These are phyloP conservation scores for Agaricus blazei DNA, from an alignment of 768 basidiomycete genomes.

Conservation along the genomic window DNA sequence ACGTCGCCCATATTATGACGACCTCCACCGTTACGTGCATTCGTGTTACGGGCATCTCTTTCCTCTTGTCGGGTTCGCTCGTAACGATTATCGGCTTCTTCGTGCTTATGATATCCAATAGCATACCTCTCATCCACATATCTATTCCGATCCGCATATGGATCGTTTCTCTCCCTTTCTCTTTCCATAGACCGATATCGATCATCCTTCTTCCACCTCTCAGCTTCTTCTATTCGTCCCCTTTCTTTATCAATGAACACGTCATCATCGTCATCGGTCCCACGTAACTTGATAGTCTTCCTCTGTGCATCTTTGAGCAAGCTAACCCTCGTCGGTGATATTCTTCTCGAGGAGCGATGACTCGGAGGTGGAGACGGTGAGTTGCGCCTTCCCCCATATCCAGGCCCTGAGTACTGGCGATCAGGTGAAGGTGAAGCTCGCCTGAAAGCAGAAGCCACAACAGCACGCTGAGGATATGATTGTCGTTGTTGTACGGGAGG, in stretches of 20 bases:
- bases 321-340: slow-evolving; percentile 2
- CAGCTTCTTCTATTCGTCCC: slow-evolving; percentile 10
- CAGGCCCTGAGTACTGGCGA: neutral
- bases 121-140: slow-evolving; percentile 11
- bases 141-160: slow-evolving; percentile 13
- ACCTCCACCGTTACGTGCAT: slow-evolving; percentile 1
- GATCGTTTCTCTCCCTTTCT: slow-evolving; percentile 11
- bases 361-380: slow-evolving; percentile 1
- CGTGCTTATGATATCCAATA: neutral
- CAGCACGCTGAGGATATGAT: slow-evolving; percentile 2
- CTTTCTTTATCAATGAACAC: slow-evolving; percentile 5
- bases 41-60: slow-evolving; percentile 1
- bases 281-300: slow-evolving; percentile 1
- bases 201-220: slow-evolving; percentile 15
- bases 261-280: slow-evolving; percentile 2
- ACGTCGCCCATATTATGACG: neutral
- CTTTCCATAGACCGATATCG: neutral
- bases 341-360: neutral
- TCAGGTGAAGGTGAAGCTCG: slow-evolving; percentile 4
- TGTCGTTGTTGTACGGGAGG: slow-evolving; percentile 10
- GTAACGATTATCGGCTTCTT: slow-evolving; percentile 19
- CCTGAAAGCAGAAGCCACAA: neutral
- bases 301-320: slow-evolving; percentile 9
- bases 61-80: slow-evolving; percentile 14
- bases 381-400: neutral